Conservation (phyloP, 2,329 filamentous ascomycete species). For the Basipetospora chlamydospora region DNA sequence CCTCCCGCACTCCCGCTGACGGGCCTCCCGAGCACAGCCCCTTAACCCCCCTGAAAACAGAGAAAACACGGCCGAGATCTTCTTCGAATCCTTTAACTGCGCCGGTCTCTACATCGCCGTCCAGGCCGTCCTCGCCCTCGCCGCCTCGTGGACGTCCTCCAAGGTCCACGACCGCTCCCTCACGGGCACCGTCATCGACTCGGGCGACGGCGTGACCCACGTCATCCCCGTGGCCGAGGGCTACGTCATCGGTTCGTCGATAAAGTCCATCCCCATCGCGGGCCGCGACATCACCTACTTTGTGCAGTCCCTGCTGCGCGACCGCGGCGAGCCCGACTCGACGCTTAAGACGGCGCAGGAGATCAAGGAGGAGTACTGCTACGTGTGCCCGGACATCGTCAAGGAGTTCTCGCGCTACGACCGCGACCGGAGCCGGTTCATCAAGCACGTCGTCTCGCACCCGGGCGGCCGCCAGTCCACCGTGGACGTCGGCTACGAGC, state of each 20-base stretch:
- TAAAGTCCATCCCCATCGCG: conserved; percentile 97
- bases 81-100: conserved; percentile 99
- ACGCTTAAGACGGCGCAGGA: conserved; percentile 94
- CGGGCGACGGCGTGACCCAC: conserved; percentile 96
- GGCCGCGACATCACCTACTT: conserved; percentile 98
- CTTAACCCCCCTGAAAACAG: conserved; percentile 97
- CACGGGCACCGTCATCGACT: conserved; percentile 96
- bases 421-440: conserved; percentile 78
- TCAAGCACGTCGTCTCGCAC: conserved; percentile 75
- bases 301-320: conserved; percentile 87
- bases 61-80: conserved; percentile 97
- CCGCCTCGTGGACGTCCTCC: conserved; percentile 95
- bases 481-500: conserved; percentile 93
- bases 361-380: conserved; percentile 98
- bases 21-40: conserved; percentile 38
- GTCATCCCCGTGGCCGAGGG: conserved; percentile 97
- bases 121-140: conserved; percentile 88
- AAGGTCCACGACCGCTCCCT: conserved; percentile 94
- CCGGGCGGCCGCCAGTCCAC: conserved; percentile 71
- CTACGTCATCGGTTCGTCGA: conserved; percentile 96
- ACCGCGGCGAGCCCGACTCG: conserved; percentile 91
- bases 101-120: conserved; percentile 97
- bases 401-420: conserved; percentile 96
- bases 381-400: conserved; percentile 95
- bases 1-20: background rate